Conservation (phyloP, 1,284 basidiomycete genomes). For the Athelia sp. region DNA sequence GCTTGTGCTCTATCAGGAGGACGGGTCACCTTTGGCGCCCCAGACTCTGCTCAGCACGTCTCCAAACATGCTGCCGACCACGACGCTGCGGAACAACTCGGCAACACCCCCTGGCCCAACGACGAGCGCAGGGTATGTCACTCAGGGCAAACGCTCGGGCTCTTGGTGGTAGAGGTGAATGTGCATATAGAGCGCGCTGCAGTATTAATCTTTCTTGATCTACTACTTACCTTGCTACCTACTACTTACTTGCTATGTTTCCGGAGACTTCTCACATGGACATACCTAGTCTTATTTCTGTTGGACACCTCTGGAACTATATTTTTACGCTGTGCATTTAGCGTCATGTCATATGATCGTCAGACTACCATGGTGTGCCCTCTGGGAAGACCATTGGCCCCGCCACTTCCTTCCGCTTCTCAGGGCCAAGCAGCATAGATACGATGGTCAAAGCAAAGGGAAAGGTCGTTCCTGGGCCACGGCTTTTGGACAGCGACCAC, state of each 20-base stretch:
- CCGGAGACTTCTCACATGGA: no score
- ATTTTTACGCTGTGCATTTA: no score
- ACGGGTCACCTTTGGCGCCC: slow-evolving; percentile 33
- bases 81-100: slow-evolving; percentile 24
- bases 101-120: background rate
- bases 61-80: slow-evolving; percentile 38
- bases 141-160: background rate
- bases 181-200: no score
- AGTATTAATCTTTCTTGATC: slow-evolving; percentile 9
- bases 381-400: slow-evolving; percentile 77
- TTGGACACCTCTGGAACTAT: no score
- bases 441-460: slow-evolving; percentile 73
- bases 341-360: no score
- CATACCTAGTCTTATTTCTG: no score
- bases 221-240: no score
- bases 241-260: no score
- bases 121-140: background rate
- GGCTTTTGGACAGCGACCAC: slow-evolving; percentile 33
- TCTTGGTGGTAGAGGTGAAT: no score
- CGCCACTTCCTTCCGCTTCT: slow-evolving; percentile 63
- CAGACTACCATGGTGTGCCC: slow-evolving; percentile 40
- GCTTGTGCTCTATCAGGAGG: slow-evolving; percentile 34
- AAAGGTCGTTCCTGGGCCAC: slow-evolving; percentile 79
- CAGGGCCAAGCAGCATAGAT: slow-evolving; percentile 60
- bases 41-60: slow-evolving; percentile 23